These are phyloP conservation scores for Aspergillus egyptiacus DNA, from an alignment of 495 filamentous ascomycete genomes.

Conservation along the genomic window DNA sequence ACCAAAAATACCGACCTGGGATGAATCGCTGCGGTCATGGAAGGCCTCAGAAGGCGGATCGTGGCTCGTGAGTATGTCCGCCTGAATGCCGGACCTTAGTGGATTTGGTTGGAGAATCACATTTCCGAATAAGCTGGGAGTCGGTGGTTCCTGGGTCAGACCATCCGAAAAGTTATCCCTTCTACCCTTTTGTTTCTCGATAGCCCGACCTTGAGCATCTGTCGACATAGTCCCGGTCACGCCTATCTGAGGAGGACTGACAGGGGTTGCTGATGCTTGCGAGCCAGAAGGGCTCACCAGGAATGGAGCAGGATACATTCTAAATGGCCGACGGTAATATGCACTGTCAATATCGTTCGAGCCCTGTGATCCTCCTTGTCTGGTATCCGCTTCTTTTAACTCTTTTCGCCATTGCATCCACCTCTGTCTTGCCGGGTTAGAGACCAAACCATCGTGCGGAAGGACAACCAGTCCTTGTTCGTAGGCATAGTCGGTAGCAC, in stretches of 20 bases:
- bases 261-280: background rate
- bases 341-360: conserved; percentile 16
- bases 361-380: conserved; percentile 9
- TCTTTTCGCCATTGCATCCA: conserved; percentile 74
- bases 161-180: background rate
- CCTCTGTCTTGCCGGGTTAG: conserved; percentile 64
- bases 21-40: background rate
- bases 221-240: background rate
- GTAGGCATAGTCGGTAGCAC: conserved; percentile 78
- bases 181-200: background rate
- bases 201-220: background rate
- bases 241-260: conserved; percentile 2
- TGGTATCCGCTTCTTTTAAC: conserved; percentile 48
- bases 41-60: background rate
- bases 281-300: conserved; percentile 11
- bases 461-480: conserved; percentile 65
- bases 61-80: background rate
- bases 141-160: background rate
- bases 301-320: conserved; percentile 12
- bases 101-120: background rate
- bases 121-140: background rate
- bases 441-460: conserved; percentile 65
- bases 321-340: conserved; percentile 17
- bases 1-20: background rate
- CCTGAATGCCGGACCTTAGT: background rate